These are phyloP conservation scores for Arxiozyma slooffiae DNA, from an alignment of 1,139 yeast species.

Conservation along the genomic window DNA sequence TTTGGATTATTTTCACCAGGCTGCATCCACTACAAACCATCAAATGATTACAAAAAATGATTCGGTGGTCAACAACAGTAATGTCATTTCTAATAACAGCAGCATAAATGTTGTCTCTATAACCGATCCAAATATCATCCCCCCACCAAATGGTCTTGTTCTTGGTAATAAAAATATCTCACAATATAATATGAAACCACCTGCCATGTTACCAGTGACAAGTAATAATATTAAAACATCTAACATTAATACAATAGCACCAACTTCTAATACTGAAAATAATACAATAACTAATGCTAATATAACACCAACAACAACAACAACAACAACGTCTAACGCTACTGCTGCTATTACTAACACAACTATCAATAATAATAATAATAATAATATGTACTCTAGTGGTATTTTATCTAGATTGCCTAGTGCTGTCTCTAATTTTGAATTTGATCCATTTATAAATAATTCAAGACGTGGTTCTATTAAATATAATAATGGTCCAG, in stretches of 20 bases:
- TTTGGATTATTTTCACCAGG: neutral
- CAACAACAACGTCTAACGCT: neutral
- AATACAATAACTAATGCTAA: neutral
- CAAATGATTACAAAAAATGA: neutral
- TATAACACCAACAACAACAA: neutral
- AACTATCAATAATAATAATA: neutral
- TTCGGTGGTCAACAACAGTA: neutral
- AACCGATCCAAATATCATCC: neutral
- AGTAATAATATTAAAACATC: neutral
- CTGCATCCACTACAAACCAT: neutral
- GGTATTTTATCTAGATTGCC: slow-evolving; percentile 2
- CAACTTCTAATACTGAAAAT: neutral
- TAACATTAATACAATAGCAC: neutral
- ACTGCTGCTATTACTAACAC: neutral
- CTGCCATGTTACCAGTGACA: slow-evolving; percentile 4
- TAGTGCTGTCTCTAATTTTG: slow-evolving; percentile 3
- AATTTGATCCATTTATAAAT: slow-evolving; percentile 8
- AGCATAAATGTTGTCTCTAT: neutral
- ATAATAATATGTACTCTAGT: neutral
- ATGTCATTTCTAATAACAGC: neutral
- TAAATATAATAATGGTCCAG: slow-evolving; percentile 9
- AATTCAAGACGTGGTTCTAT: slow-evolving; percentile 11
- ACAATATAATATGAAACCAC: slow-evolving; percentile 8
- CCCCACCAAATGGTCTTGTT: neutral
- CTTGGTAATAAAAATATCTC: slow-evolving; percentile 1